Conservation (phyloP, 306 rosid genomes). For the Gastrolobium villosum region DNA sequence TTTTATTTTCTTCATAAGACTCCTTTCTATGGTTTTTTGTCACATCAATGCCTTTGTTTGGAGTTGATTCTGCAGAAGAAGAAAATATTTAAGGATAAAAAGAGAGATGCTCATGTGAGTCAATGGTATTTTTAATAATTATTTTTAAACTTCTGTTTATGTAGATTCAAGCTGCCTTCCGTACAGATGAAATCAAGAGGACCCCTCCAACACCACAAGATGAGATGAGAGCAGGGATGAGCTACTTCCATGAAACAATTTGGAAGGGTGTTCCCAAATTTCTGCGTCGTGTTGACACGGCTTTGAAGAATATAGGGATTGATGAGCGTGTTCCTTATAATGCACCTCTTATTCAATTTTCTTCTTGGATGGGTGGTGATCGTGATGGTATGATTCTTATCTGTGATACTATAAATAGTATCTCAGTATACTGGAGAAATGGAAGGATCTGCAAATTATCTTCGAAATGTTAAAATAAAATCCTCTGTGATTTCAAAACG, state of each 20-base stretch:
- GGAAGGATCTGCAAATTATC: not conserved
- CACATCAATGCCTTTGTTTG: not conserved
- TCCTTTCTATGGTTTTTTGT: not conserved
- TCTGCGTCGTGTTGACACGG: conserved; percentile 96
- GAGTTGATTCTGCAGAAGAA: conserved; percentile 16
- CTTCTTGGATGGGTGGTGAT: conserved; percentile 99
- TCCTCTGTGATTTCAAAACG: conserved; percentile 7
- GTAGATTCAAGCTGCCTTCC: conserved; percentile 99
- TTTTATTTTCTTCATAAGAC: not conserved
- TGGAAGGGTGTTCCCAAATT: conserved; percentile 97
- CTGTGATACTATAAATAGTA: not conserved
- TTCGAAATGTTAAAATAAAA: not conserved
- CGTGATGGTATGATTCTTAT: conserved; percentile 83
- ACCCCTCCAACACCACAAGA: conserved; percentile 99
- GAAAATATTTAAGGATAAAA: not conserved
- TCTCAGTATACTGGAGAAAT: not conserved
- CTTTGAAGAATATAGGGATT: conserved; percentile 92
- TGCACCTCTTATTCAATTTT: conserved; percentile 96
- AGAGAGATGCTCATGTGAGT: conserved; percentile 1
- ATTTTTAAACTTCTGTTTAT: conserved; percentile 12
- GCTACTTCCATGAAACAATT: conserved; percentile 98
- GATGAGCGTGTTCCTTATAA: conserved; percentile 92
- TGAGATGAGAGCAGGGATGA: conserved; percentile 99
- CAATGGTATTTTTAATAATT: conserved; percentile 10
- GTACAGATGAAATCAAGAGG: conserved; percentile 94